phyloP scores from a whole-genome alignment of 2,329 filamentous ascomycete genomes.

The Penicillium sp. region DNA sequence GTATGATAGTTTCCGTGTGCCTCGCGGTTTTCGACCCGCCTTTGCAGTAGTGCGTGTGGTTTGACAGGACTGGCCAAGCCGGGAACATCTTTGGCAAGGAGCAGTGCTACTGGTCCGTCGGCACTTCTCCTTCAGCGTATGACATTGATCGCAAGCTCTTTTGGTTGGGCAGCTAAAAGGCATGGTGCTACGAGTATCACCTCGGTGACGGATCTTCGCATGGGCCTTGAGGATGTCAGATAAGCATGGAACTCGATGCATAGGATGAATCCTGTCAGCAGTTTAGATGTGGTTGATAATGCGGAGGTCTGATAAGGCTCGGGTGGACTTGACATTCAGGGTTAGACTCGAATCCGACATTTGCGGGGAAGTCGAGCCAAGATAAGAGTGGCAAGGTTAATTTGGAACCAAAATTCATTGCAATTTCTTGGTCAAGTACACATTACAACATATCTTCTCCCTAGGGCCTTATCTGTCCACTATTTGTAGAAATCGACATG shows the following conservation, averaged over 20 bases:
- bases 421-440: too few species aligned
- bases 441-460: too few species aligned
- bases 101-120: neutral
- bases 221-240: neutral
- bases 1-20: constrained; percentile 8
- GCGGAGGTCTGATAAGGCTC: neutral
- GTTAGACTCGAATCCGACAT: neutral
- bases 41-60: constrained; percentile 6
- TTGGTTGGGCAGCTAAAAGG: neutral
- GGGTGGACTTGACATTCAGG: neutral
- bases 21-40: constrained; percentile 10
- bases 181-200: neutral
- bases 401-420: too few species aligned
- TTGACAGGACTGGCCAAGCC: constrained; percentile 7
- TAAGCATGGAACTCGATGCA: neutral
- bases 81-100: constrained; percentile 14
- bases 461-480: too few species aligned
- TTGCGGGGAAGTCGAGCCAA: neutral
- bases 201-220: neutral
- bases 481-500: neutral
- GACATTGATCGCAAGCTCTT: constrained; percentile 18
- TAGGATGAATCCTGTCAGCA: neutral
- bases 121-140: constrained; percentile 17
- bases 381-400: neutral
- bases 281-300: neutral